These are phyloP conservation scores for Trichocladium uniseriatum DNA, from an alignment of 495 filamentous ascomycete species.

Conservation along the genomic window DNA sequence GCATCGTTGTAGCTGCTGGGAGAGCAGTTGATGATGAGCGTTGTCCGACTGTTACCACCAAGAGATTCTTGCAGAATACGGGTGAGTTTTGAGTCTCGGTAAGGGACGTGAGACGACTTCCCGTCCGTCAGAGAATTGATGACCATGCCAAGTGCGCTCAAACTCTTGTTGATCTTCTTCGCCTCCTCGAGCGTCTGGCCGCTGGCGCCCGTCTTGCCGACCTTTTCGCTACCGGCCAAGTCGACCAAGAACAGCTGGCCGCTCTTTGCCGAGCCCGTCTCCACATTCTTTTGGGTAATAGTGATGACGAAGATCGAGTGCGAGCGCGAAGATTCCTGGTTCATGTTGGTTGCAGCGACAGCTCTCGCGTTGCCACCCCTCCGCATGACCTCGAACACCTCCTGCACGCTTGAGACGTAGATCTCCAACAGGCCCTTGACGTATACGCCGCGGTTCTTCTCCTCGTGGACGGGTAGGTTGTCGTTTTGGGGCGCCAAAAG, in stretches of 20 bases:
- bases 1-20: conserved; percentile 97
- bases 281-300: conserved; percentile 94
- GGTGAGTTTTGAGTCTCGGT: conserved; percentile 96
- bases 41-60: conserved; percentile 94
- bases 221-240: conserved; percentile 95
- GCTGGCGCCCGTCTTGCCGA: conserved; percentile 95
- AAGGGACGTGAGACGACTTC: conserved; percentile 95
- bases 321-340: conserved; percentile 95
- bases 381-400: conserved; percentile 96
- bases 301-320: conserved; percentile 98
- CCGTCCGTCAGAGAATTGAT: conserved; percentile 97
- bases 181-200: conserved; percentile 97
- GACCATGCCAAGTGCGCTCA: conserved; percentile 96
- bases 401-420: conserved; percentile 89
- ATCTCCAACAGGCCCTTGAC: conserved; percentile 93
- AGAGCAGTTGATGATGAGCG: conserved; percentile 96
- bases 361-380: conserved; percentile 80
- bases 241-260: conserved; percentile 95
- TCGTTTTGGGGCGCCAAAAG: conserved; percentile 85
- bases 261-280: conserved; percentile 92
- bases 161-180: conserved; percentile 99
- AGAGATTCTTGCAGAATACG: conserved; percentile 93
- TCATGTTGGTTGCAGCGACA: conserved; percentile 99
- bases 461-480: conserved; percentile 93
- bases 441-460: conserved; percentile 92